Evolutionary conservation across 225 moss, liverwort and hornwort genomes (phyloP).

Genomic region (Physcomitrellopsis africana): DNA sequence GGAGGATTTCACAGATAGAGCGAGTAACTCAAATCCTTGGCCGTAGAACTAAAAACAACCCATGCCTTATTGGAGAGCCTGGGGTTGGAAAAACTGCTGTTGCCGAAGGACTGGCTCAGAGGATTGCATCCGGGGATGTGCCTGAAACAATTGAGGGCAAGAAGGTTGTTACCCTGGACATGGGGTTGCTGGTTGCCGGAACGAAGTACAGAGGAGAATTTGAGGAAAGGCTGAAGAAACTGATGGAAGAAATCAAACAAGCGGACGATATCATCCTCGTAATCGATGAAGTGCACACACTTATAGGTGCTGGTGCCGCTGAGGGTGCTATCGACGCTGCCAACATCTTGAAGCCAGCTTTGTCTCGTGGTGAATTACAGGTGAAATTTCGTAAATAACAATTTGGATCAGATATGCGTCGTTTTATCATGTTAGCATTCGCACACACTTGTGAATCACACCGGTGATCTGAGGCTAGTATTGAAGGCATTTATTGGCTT

Average conservation of each 20-base stretch:
- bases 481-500: no score
- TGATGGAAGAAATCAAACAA: slow-evolving; percentile 93
- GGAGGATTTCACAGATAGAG: slow-evolving; percentile 78
- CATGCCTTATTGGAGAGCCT: slow-evolving; percentile 83
- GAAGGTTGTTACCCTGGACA: slow-evolving; percentile 88
- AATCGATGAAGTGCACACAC: slow-evolving; percentile 88
- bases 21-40: slow-evolving; percentile 85
- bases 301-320: slow-evolving; percentile 88
- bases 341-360: slow-evolving; percentile 84
- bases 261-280: slow-evolving; percentile 84
- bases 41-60: slow-evolving; percentile 84
- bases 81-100: slow-evolving; percentile 89
- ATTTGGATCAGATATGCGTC: not conserved
- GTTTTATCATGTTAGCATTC: not conserved
- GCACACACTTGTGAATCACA: not conserved
- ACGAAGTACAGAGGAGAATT: slow-evolving; percentile 92
- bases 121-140: slow-evolving; percentile 78
- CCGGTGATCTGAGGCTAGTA: no score
- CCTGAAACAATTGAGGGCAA: slow-evolving; percentile 86
- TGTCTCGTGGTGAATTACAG: slow-evolving; percentile 89
- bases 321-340: slow-evolving; percentile 93
- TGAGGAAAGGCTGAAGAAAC: slow-evolving; percentile 88
- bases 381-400: slow-evolving; percentile 22
- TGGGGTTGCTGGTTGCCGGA: slow-evolving; percentile 89
- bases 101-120: slow-evolving; percentile 83